A percentile compares a stretch with the other conserved stretches of the same genome.
Conservation (phyloP, 805 yeast genomes). For the Metschnikowia henanensis region DNA sequence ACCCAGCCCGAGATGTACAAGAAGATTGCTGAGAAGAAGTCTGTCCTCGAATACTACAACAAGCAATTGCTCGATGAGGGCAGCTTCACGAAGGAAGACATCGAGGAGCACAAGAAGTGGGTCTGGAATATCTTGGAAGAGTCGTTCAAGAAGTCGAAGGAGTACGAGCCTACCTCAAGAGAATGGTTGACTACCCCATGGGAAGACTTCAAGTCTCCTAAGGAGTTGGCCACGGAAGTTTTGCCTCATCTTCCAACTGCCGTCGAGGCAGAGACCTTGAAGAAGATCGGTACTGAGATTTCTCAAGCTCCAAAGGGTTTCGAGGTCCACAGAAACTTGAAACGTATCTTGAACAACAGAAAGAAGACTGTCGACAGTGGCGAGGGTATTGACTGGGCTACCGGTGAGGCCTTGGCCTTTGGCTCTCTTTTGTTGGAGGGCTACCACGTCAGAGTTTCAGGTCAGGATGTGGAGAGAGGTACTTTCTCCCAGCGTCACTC, state of each 20-base stretch:
- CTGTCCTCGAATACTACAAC: conserved; percentile 84
- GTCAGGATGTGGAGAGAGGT: conserved; percentile 99
- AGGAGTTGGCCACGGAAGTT: conserved; percentile 92
- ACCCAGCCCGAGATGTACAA: conserved; percentile 98
- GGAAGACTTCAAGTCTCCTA: conserved; percentile 98
- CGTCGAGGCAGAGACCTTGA: conserved; percentile 66
- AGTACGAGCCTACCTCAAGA: conserved; percentile 85
- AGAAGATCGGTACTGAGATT: conserved; percentile 74
- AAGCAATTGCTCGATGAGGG: conserved; percentile 81
- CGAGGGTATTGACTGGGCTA: conserved; percentile 97
- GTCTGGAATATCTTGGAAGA: conserved; percentile 95
- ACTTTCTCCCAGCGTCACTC: conserved; percentile 99
- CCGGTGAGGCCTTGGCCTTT: conserved; percentile 98
- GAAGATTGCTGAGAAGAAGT: conserved; percentile 83
- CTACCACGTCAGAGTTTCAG: conserved; percentile 94
- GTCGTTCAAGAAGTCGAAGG: conserved; percentile 84
- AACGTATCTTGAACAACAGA: conserved; percentile 89
- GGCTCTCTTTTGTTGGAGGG: conserved; percentile 94
- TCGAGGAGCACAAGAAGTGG: conserved; percentile 96
- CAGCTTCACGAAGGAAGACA: conserved; percentile 84
- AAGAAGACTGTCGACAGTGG: conserved; percentile 85
- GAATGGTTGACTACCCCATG: conserved; percentile 99
- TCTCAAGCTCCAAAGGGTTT: conserved; percentile 87
- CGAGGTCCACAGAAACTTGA: conserved; percentile 91
- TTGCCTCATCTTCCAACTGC: conserved; percentile 97